Conservation (phyloP, 441 rosid species). For the Syzygium malaccense region DNA sequence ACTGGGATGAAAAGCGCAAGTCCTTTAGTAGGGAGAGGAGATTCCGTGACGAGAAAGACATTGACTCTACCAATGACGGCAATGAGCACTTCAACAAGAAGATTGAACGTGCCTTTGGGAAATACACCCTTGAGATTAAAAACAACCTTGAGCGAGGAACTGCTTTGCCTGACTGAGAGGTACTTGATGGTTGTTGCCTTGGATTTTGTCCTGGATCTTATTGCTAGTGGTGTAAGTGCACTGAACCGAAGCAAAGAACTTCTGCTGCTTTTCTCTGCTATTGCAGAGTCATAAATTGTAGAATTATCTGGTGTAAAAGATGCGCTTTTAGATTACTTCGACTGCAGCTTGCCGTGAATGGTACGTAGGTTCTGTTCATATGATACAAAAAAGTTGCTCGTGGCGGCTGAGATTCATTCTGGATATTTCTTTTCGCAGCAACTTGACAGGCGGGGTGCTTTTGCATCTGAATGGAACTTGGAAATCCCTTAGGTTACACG, state of each 20-base stretch:
- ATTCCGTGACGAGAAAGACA: conserved; percentile 85
- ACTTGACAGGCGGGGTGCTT: background rate
- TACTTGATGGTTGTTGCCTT: background rate
- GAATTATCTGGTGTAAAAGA: background rate
- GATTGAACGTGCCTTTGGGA: conserved; percentile 87
- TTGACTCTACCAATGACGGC: conserved; percentile 91
- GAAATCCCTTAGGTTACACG: background rate
- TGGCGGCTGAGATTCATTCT: background rate
- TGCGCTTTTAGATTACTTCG: background rate
- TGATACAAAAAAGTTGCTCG: background rate
- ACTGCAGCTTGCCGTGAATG: background rate
- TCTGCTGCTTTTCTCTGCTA: background rate
- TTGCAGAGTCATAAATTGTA: background rate
- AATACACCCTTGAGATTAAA: conserved; percentile 84
- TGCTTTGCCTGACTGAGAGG: conserved; percentile 77
- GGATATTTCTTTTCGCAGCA: background rate
- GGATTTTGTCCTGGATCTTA: background rate
- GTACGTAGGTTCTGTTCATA: background rate
- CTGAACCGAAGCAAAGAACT: background rate
- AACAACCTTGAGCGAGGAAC: conserved; percentile 94
- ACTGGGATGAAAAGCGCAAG: conserved; percentile 58
- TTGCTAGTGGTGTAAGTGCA: background rate
- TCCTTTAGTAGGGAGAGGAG: conserved; percentile 84
- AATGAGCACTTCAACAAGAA: conserved; percentile 98
- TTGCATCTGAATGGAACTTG: background rate